Evolutionary conservation across 106 monocot species (phyloP).

Genomic region (Apostasia ramifera): DNA sequence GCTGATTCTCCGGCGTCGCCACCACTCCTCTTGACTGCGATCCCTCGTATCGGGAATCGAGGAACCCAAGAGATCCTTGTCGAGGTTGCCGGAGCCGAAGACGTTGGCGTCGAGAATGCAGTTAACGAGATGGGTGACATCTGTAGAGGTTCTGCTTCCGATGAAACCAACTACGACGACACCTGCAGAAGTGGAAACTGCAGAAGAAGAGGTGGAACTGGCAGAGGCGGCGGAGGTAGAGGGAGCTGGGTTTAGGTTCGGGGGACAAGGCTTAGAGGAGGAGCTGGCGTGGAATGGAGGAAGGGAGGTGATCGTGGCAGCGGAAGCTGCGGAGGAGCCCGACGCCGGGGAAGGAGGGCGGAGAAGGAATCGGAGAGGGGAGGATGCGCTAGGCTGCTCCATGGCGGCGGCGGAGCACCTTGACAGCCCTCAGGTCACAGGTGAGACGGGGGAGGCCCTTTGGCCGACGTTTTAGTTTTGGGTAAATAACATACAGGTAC

Average conservation of each 20-base stretch:
- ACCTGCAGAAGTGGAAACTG: constrained; percentile 23
- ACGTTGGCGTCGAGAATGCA: constrained; percentile 60
- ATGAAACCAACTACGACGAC: constrained; percentile 87
- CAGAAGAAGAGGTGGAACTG: background rate
- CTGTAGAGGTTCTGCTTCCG: constrained; percentile 27
- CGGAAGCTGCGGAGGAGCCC: background rate
- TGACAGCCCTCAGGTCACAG: too few relatives aligned
- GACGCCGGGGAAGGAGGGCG: background rate
- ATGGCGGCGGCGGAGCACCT: background rate
- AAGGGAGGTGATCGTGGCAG: background rate
- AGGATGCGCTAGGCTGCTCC: background rate
- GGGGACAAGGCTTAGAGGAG: background rate
- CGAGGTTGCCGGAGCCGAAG: constrained; percentile 50
- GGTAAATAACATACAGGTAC: too few relatives aligned
- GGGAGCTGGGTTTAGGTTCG: background rate
- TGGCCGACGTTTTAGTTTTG: too few relatives aligned
- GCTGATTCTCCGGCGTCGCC: constrained; percentile 34
- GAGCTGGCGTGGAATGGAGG: background rate
- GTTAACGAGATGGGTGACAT: constrained; percentile 52
- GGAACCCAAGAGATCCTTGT: constrained; percentile 21
- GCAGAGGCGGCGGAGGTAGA: background rate
- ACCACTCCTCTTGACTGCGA: constrained; percentile 14
- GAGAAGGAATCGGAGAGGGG: constrained; percentile 1
- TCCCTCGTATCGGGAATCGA: background rate
- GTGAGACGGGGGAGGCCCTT: too few relatives aligned